Base-by-base conservation (phyloP, 1,284 basidiomycete species). In the Naganishia liquefaciens region DNA sequence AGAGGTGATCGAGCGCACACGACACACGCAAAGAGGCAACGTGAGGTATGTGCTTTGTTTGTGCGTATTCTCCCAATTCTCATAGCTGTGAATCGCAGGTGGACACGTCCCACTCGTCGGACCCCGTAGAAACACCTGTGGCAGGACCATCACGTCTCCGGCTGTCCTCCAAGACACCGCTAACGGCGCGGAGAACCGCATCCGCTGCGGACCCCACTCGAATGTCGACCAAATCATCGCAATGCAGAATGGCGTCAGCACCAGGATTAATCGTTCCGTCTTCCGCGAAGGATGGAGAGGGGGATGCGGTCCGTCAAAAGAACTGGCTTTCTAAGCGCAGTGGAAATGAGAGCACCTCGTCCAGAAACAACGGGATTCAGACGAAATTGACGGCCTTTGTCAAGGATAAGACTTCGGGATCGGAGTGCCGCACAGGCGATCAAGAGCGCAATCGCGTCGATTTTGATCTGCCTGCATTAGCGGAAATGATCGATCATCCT, bases 321-420 rank as follows among this genome's bases (percentile, higher is more conserved):
- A 33, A 49, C 19, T 60, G 57, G 57, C 46, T 60, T 13, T 49
- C 30, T 7, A 60, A 60, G 37, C 10, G 57, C 25, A 60, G 21
- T 13, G 21, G 21, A 2, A 15, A 62, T 2, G n/a, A 11, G 4
- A 23, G 37, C 4, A 28, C 25, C 15, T 19, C 58, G 9, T 21
- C n/a, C 30, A 52, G 52, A 42, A 11, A 17, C 17, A 51, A 25
- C n/a, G 28, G 27, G 17, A 40, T 62, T 11, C 60, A 62, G 50
- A 53, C 60, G 3, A 62, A 62, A 28, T 44, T 62, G 50, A 62
- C 60, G 3, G 21, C 39, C 0, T 62, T 53, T 25, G 44, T 52
- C 40, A 43, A 3, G 10, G 60, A 62, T 15, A 46, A 39, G 25
- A 11, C 54, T 39, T 25, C 19, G 39, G 30, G 44, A 6, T 11